A percentile compares a stretch with the other conserved stretches of the same genome.
Evolutionary conservation across 805 yeast genomes (phyloP).

Genomic region (Sungouiozyma ichnusensis): DNA sequence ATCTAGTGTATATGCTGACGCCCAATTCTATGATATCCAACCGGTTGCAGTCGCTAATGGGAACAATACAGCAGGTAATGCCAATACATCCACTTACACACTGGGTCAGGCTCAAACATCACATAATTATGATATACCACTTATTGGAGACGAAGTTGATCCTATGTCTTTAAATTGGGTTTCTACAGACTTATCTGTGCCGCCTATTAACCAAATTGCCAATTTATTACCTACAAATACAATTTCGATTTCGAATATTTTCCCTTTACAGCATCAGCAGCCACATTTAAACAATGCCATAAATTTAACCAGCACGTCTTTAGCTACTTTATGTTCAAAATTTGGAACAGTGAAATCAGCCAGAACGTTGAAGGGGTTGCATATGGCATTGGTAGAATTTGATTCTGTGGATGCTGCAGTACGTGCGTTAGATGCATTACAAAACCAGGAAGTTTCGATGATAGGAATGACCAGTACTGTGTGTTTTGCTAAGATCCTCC

Average conservation of each 20-base stretch:
- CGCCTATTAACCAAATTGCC: slow-evolving; percentile 65
- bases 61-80: slow-evolving; percentile 15
- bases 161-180: slow-evolving; percentile 49
- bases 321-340: slow-evolving; percentile 48
- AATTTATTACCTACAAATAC: slow-evolving; percentile 65
- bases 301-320: slow-evolving; percentile 33
- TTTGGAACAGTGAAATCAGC: slow-evolving; percentile 56
- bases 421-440: slow-evolving; percentile 64
- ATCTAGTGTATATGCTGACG: slow-evolving; percentile 26
- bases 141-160: slow-evolving; percentile 48
- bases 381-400: slow-evolving; percentile 62
- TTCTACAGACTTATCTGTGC: slow-evolving; percentile 61
- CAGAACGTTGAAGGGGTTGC: slow-evolving; percentile 42
- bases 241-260: slow-evolving; percentile 64
- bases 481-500: slow-evolving; percentile 70
- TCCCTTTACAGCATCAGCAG: slow-evolving; percentile 39
- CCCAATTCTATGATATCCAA: slow-evolving; percentile 19
- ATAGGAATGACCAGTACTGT: slow-evolving; percentile 70
- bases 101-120: slow-evolving; percentile 7
- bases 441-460: slow-evolving; percentile 65
- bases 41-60: slow-evolving; percentile 7
- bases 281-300: slow-evolving; percentile 38
- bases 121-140: slow-evolving; percentile 22
- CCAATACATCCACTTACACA: slow-evolving; percentile 6
- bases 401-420: slow-evolving; percentile 63